These are phyloP conservation scores for Acrodontium crateriforme DNA, from an alignment of 2,329 filamentous ascomycete genomes.

Conservation along the genomic window DNA sequence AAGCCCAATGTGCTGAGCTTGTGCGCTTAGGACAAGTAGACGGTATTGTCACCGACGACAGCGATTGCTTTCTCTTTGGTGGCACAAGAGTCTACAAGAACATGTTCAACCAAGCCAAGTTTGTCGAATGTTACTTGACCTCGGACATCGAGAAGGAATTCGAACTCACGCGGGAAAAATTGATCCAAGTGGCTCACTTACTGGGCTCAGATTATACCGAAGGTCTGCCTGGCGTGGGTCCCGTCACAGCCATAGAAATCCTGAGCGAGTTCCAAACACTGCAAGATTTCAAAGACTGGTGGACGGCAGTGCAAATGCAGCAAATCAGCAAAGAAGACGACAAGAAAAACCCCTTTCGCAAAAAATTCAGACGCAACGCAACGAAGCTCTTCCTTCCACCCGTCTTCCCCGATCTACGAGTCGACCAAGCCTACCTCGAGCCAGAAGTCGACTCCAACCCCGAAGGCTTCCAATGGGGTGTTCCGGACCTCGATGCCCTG, in stretches of 20 bases:
- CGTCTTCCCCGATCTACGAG: slow-evolving; percentile 62
- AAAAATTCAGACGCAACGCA: slow-evolving; percentile 73
- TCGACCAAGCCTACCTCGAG: slow-evolving; percentile 69
- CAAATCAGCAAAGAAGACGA: slow-evolving; percentile 47
- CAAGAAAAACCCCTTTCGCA: slow-evolving; percentile 51
- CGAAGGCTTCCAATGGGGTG: slow-evolving; percentile 83
- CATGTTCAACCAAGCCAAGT: slow-evolving; percentile 98
- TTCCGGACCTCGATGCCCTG: slow-evolving; percentile 79
- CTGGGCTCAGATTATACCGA: slow-evolving; percentile 93
- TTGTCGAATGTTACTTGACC: slow-evolving; percentile 86
- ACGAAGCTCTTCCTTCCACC: slow-evolving; percentile 77
- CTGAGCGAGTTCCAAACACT: slow-evolving; percentile 75
- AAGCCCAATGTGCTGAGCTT: slow-evolving; percentile 91
- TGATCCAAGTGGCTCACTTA: slow-evolving; percentile 82
- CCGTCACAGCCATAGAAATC: slow-evolving; percentile 89
- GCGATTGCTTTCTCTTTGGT: slow-evolving; percentile 91
- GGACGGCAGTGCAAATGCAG: slow-evolving; percentile 58
- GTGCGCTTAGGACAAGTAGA: slow-evolving; percentile 80
- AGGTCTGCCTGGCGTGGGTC: slow-evolving; percentile 77
- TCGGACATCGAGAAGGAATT: slow-evolving; percentile 80
- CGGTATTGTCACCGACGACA: slow-evolving; percentile 95
- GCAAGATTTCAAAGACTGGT: slow-evolving; percentile 75
- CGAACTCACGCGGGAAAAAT: slow-evolving; percentile 67
- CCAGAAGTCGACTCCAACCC: slow-evolving; percentile 73
- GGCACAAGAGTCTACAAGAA: slow-evolving; percentile 97